Base-by-base conservation (phyloP, 2,329 filamentous ascomycete genomes). In the Fusarium setosum region DNA sequence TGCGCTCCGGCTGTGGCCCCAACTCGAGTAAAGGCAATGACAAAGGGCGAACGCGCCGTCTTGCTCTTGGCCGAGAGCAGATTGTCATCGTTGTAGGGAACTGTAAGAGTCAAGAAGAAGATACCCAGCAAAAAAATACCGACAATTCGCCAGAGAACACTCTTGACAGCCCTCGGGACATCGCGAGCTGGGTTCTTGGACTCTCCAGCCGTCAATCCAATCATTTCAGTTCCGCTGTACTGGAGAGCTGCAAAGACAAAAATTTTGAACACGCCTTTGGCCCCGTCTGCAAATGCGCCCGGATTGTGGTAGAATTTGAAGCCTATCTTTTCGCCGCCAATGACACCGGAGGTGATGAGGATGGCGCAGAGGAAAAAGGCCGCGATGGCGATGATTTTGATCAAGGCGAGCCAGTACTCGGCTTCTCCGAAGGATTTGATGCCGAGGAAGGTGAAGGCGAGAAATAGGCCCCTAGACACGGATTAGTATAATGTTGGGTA, bases 311-410 rank as follows among this genome's bases (percentile, higher is more conserved):
- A 59, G 11, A 58, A 61, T n/a, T 61, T 54, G 48, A 54, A 61
- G 8, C 70, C 70, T 17, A 70, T 61, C 8, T 59, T 61, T n/a
- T 71, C 59, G 13, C 64, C 67, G 10, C 66, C 59, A 17, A 70
- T 69, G 6, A 56, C 65, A 9, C 69, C 69, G 4, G 58, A 60
- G 23, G 58, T 70, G 48, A 61, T 67, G 8, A 71, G 62, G 15
- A 61, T 61, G 5, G 58, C 59, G 23, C 55, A 61, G 15, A 59
- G 37, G 45, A 61, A 59, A 35, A 61, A 59, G 18, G 59, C 48
- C 1, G 59, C 29, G 10, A 61, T 59, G 9, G 59, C 54, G n/a
- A 59, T 15, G 24, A 61, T 32, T 8, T 61, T 59, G 23, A 61
- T 54, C 12, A 58, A 9, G 2, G 53, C 58, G 4, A 61, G 54